These are phyloP conservation scores for Tarenaya hassleriana DNA, from an alignment of 345 rosid genomes.

Conservation along the genomic window DNA sequence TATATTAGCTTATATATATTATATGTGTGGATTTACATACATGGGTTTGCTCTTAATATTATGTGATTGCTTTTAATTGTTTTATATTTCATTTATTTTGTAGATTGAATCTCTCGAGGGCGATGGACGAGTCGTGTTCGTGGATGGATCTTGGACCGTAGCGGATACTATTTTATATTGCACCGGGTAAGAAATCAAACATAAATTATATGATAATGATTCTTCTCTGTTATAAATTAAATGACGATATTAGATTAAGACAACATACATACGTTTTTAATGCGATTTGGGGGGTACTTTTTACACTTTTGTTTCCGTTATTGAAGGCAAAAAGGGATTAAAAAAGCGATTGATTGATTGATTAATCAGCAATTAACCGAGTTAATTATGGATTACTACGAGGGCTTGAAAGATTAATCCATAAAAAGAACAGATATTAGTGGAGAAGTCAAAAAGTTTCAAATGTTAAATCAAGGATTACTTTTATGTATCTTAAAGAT, in stretches of 20 bases:
- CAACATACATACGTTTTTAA: neutral
- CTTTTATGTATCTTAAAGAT: too few relatives aligned
- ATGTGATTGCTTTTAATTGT: too few relatives aligned
- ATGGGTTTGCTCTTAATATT: too few relatives aligned
- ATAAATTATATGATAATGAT: too few relatives aligned
- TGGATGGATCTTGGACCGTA: constrained; percentile 51
- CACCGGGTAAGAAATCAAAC: constrained; percentile 59
- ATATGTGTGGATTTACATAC: neutral
- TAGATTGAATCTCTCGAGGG: constrained; percentile 62
- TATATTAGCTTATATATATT: neutral
- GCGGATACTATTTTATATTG: constrained; percentile 78
- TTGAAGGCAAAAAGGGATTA: constrained; percentile 16
- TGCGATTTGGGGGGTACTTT: constrained; percentile 1
- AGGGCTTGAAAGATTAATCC: too few relatives aligned
- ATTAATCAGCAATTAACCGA: too few relatives aligned
- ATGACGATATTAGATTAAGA: neutral
- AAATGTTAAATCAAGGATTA: too few relatives aligned
- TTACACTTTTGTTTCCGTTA: constrained; percentile 16
- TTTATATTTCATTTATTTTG: constrained; percentile 5
- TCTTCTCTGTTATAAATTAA: neutral
- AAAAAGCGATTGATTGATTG: neutral
- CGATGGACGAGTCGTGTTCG: constrained; percentile 60
- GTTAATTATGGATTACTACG: too few relatives aligned
- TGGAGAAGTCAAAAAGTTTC: too few relatives aligned
- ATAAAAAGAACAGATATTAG: too few relatives aligned